Evolutionary conservation across 2,329 filamentous ascomycete species (phyloP).

Genomic region (Dothideomycetes sp.): DNA sequence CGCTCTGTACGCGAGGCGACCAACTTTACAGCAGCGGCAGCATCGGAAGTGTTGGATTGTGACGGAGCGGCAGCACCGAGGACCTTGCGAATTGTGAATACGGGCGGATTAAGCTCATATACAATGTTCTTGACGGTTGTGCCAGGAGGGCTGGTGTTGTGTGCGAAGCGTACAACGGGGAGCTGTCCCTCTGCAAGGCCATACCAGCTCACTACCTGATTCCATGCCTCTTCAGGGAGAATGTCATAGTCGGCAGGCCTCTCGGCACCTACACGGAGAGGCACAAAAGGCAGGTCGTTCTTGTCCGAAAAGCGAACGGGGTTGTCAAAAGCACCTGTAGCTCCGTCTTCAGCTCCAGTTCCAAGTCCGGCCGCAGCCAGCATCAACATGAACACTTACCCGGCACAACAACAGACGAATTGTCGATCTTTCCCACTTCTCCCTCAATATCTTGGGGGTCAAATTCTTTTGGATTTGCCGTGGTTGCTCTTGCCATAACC

Average conservation of each 20-base stretch:
- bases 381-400: slow-evolving; percentile 10
- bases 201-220: slow-evolving; percentile 73
- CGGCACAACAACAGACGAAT: slow-evolving; percentile 62
- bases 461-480: slow-evolving; percentile 45
- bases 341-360: background rate
- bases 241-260: slow-evolving; percentile 65
- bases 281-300: slow-evolving; percentile 47
- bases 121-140: slow-evolving; percentile 52
- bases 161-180: slow-evolving; percentile 65
- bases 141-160: slow-evolving; percentile 60
- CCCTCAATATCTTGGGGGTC: slow-evolving; percentile 53
- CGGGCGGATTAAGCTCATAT: slow-evolving; percentile 75
- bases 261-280: slow-evolving; percentile 57
- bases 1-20: slow-evolving; percentile 62
- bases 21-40: slow-evolving; percentile 47
- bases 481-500: slow-evolving; percentile 57
- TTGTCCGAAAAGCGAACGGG: slow-evolving; percentile 19
- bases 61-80: slow-evolving; percentile 8
- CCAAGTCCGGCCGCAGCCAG: background rate
- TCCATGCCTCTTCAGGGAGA: slow-evolving; percentile 72
- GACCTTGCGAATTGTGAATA: slow-evolving; percentile 77
- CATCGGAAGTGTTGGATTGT: slow-evolving; percentile 12
- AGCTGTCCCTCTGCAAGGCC: slow-evolving; percentile 60
- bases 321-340: slow-evolving; percentile 19
- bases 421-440: slow-evolving; percentile 74